phyloP scores from a whole-genome alignment of 108 stramenopile genomes.

The Pseudonitzschia multiseries region DNA sequence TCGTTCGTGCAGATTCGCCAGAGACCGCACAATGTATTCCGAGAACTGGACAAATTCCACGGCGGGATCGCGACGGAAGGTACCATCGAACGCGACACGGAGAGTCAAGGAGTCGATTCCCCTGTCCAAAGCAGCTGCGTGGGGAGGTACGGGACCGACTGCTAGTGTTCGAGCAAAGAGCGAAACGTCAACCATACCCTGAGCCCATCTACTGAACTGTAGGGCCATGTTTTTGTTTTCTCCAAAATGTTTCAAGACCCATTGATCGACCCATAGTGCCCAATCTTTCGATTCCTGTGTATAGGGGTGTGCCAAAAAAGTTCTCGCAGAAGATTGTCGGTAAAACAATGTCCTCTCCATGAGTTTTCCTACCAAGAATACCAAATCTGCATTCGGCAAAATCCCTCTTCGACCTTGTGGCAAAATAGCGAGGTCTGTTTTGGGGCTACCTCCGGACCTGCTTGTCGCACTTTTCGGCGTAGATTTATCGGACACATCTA shows the following conservation, averaged over 20 bases:
- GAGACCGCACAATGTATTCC: slow-evolving; percentile 60
- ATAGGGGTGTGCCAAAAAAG: slow-evolving; percentile 27
- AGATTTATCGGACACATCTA: slow-evolving; percentile 37
- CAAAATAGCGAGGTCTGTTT: slow-evolving; percentile 36
- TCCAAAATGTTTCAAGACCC: neutral
- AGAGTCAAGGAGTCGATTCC: slow-evolving; percentile 84
- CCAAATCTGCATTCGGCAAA: slow-evolving; percentile 83
- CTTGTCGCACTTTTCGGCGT: neutral
- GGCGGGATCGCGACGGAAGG: slow-evolving; percentile 12
- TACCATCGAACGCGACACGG: slow-evolving; percentile 34
- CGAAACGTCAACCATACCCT: slow-evolving; percentile 49
- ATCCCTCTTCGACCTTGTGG: slow-evolving; percentile 74
- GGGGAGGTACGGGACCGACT: slow-evolving; percentile 51
- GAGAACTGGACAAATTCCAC: slow-evolving; percentile 56
- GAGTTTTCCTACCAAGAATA: slow-evolving; percentile 57
- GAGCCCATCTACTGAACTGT: slow-evolving; percentile 37
- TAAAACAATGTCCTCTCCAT: slow-evolving; percentile 22
- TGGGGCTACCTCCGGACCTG: neutral
- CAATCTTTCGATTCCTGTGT: slow-evolving; percentile 18
- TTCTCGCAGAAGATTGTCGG: slow-evolving; percentile 13
- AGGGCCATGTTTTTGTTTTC: neutral
- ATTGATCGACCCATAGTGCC: neutral
- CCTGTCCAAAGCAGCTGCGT: slow-evolving; percentile 64
- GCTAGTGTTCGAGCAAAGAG: slow-evolving; percentile 44
- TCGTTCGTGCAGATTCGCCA: slow-evolving; percentile 86